Evolutionary conservation across 352 stramenopile genomes (phyloP), one percentile per base, ranked within the genome.

Genomic region (Phytophthora boehmeriae): DNA sequence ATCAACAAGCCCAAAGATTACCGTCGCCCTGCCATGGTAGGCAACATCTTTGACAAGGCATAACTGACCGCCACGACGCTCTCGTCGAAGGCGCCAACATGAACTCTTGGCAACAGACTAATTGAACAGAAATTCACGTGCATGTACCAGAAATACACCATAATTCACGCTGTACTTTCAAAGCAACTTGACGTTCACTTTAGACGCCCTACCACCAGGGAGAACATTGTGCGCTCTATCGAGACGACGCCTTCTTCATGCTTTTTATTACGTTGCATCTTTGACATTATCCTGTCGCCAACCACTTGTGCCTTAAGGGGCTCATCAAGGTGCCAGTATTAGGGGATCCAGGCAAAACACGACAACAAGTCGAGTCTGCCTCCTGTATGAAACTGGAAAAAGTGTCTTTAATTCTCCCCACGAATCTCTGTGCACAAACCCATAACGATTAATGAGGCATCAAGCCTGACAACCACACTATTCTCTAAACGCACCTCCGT

Each of bases 11-110:
- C 88, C n/a, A 76, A 78, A 47, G 88, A 85, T 71, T 98, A 98
- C 63, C 78, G 97, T 13, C 80, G 96, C 59, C 96, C 96, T 0
- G 96, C 81, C 46, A 80, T 98, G 68, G 51, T 84, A 25, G 76
- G 72, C 49, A 86, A 77, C 66, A 63, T 82, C 34, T 63, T 86
- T 30, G 76, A 78, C 47, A 63, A 63, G 49, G 72, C 71, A 47
- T 63, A 78, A 14, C 14, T 51, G 64, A 13, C 41, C 16, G 55
- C 13, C 20, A 20, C n/a, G 16, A 38, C 4, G 44, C 14, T 19
- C 14, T 28, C n/a, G 45, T 34, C 19, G 43, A 10, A 47, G 38
- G 45, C 48, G 30, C 25, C 57, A 32, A 52, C 54, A 50, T 45
- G 34, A 60, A 58, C 27, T 22, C 38, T 55, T 28, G 25, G 39